Evolutionary conservation across 2,329 filamentous ascomycete genomes (phyloP).

Genomic region (Fonsecaea multimorphosa): DNA sequence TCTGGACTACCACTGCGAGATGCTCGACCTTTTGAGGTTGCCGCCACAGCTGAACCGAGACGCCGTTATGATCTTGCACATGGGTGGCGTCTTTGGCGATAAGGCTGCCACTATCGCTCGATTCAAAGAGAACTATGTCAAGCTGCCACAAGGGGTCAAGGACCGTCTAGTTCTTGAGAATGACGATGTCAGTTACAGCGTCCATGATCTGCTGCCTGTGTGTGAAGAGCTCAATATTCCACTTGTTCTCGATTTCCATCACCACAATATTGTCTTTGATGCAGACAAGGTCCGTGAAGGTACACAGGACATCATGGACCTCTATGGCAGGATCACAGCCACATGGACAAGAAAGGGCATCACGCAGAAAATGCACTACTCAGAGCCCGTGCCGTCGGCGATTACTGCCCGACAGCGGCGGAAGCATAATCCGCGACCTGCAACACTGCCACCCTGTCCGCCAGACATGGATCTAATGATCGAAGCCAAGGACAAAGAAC

Average conservation of each 20-base stretch:
- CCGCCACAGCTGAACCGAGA: constrained; percentile 80
- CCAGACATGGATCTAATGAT: constrained; percentile 96
- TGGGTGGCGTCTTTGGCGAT: constrained; percentile 89
- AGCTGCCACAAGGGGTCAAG: constrained; percentile 72
- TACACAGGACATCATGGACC: constrained; percentile 75
- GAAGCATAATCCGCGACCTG: constrained; percentile 83
- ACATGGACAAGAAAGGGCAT: constrained; percentile 87
- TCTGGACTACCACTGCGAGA: constrained; percentile 84
- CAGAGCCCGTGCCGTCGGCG: constrained; percentile 76
- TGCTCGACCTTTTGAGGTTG: constrained; percentile 77
- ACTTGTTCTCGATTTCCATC: constrained; percentile 88
- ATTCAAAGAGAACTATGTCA: constrained; percentile 76
- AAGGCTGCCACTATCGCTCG: constrained; percentile 78
- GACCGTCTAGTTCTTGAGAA: constrained; percentile 87
- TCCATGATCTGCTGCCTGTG: constrained; percentile 85
- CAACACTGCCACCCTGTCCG: constrained; percentile 79
- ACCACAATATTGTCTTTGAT: constrained; percentile 94
- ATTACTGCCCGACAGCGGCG: constrained; percentile 78
- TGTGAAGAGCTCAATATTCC: constrained; percentile 96
- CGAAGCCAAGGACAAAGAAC: constrained; percentile 97
- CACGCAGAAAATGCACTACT: constrained; percentile 96
- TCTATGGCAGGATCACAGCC: constrained; percentile 77
- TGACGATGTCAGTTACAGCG: constrained; percentile 90
- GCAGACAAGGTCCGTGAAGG: constrained; percentile 75
- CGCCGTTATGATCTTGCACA: constrained; percentile 92